Percentiles rank a stretch among this genome's conserved stretches.
These are phyloP conservation scores for Lenzites betulinus DNA, from an alignment of 768 basidiomycete genomes.

Conservation along the genomic window DNA sequence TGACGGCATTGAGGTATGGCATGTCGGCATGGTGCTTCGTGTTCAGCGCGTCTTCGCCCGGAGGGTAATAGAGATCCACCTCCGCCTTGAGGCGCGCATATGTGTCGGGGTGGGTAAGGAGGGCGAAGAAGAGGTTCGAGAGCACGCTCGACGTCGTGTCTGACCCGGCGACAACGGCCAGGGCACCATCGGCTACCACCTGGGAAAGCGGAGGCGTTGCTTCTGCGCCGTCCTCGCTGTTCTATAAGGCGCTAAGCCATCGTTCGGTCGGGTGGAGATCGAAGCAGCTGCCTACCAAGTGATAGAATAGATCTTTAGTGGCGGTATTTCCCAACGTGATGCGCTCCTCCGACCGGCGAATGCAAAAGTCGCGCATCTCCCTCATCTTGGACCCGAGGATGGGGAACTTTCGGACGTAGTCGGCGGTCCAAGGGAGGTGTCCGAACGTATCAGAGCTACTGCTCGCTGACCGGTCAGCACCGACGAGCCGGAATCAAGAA, in stretches of 20 bases:
- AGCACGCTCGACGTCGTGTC: constrained; percentile 49
- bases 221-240: constrained; percentile 32
- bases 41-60: constrained; percentile 32
- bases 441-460: constrained; percentile 20
- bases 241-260: constrained; percentile 15
- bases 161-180: constrained; percentile 48
- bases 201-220: constrained; percentile 31
- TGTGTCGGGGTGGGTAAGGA: constrained; percentile 41
- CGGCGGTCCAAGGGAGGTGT: constrained; percentile 28
- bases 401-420: constrained; percentile 26
- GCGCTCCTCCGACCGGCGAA: constrained; percentile 20
- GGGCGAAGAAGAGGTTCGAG: constrained; percentile 40
- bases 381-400: constrained; percentile 22
- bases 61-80: constrained; percentile 38
- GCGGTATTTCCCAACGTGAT: constrained; percentile 23
- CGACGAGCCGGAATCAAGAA: constrained; percentile 1
- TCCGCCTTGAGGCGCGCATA: constrained; percentile 43
- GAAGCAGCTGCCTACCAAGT: constrained; percentile 37
- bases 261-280: not conserved
- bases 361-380: constrained; percentile 22
- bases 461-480: constrained; percentile 15
- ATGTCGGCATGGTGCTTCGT: constrained; percentile 30
- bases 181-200: constrained; percentile 39
- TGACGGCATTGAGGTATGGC: constrained; percentile 38
- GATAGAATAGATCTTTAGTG: constrained; percentile 42